These are phyloP conservation scores for Sungouiella thailandica DNA, from an alignment of 805 yeast genomes.

Conservation along the genomic window DNA sequence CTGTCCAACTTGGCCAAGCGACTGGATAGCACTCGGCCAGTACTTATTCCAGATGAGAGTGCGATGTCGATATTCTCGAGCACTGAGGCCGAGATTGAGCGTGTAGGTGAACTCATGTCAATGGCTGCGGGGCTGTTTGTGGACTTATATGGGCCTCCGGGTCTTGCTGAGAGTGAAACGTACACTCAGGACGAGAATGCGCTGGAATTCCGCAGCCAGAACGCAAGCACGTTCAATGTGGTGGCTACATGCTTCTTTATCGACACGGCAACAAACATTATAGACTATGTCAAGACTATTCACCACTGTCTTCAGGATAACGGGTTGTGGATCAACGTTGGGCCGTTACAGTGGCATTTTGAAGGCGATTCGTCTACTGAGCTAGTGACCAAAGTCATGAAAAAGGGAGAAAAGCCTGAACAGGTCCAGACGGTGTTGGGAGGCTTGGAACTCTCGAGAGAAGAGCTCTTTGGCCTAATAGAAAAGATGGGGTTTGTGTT, in stretches of 20 bases:
- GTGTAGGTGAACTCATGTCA: slow-evolving; percentile 48
- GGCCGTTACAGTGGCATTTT: slow-evolving; percentile 70
- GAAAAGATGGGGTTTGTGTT: slow-evolving; percentile 48
- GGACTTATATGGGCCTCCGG: slow-evolving; percentile 57
- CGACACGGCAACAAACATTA: slow-evolving; percentile 58
- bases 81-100: neutral
- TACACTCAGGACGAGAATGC: slow-evolving; percentile 37
- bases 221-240: slow-evolving; percentile 37
- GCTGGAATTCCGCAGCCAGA: slow-evolving; percentile 36
- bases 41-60: slow-evolving; percentile 49
- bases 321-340: slow-evolving; percentile 62
- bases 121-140: slow-evolving; percentile 71
- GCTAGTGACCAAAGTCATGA: slow-evolving; percentile 5
- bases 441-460: slow-evolving; percentile 58
- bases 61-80: slow-evolving; percentile 30
- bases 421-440: slow-evolving; percentile 31
- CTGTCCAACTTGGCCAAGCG: slow-evolving; percentile 43
- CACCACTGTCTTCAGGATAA: slow-evolving; percentile 37
- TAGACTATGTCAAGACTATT: slow-evolving; percentile 52
- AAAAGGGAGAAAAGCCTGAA: slow-evolving; percentile 16
- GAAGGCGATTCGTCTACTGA: slow-evolving; percentile 41
- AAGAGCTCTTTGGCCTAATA: slow-evolving; percentile 47
- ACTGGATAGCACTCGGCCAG: slow-evolving; percentile 44
- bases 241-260: slow-evolving; percentile 55
- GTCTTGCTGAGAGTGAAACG: slow-evolving; percentile 27